Percentiles rank a stretch among this genome's conserved stretches.
These are phyloP conservation scores for Monosporascus sp. DNA, from an alignment of 2,329 filamentous ascomycete species.

Conservation along the genomic window DNA sequence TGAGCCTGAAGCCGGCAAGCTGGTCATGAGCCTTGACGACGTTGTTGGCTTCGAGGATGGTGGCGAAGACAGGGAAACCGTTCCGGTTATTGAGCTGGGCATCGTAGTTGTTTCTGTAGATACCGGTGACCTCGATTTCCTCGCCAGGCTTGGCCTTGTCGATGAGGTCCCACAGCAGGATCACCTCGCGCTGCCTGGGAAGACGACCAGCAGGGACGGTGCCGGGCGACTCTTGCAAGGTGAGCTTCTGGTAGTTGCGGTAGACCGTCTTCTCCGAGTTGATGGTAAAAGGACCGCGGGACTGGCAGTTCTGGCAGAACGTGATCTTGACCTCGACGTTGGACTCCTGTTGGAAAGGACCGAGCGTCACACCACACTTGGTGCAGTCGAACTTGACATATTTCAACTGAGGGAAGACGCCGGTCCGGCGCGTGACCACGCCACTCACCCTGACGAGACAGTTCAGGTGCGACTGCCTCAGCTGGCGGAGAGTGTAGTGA, in stretches of 20 bases:
- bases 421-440: constrained; percentile 88
- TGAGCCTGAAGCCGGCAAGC: constrained; percentile 91
- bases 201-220: constrained; percentile 94
- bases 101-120: constrained; percentile 98
- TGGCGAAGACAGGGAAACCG: constrained; percentile 96
- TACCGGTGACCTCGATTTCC: constrained; percentile 93
- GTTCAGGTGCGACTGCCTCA: constrained; percentile 93
- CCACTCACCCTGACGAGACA: constrained; percentile 90
- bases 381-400: constrained; percentile 97
- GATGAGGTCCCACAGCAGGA: constrained; percentile 94
- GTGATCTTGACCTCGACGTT: constrained; percentile 94
- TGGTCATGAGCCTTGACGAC: constrained; percentile 96
- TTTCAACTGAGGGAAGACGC: constrained; percentile 96
- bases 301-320: constrained; percentile 95
- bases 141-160: constrained; percentile 95
- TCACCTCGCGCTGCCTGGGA: constrained; percentile 87
- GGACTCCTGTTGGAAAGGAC: constrained; percentile 95
- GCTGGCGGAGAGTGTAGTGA: constrained; percentile 88
- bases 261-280: constrained; percentile 98
- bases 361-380: constrained; percentile 87
- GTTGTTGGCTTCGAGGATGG: constrained; percentile 95
- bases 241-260: constrained; percentile 97
- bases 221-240: constrained; percentile 92
- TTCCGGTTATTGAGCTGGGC: constrained; percentile 98
- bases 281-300: constrained; percentile 86